These are phyloP conservation scores for Botrytis pseudocinerea DNA, from an alignment of 2,329 filamentous ascomycete species.

Conservation along the genomic window DNA sequence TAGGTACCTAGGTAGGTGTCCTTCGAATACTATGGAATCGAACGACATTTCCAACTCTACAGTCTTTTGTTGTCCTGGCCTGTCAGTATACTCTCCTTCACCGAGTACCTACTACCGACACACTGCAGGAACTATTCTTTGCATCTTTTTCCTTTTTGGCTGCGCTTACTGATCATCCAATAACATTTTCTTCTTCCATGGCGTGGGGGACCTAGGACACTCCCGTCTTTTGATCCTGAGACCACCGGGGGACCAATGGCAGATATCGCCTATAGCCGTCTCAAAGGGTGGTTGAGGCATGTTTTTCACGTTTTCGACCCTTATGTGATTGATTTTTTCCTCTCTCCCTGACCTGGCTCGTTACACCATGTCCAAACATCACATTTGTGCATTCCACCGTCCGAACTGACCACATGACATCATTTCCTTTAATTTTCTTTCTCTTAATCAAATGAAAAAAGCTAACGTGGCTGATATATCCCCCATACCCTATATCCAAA, in stretches of 20 bases:
- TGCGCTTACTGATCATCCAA: background rate
- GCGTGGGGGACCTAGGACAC: background rate
- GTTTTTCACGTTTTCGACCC: background rate
- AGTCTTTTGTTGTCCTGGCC: background rate
- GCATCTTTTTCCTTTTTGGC: background rate
- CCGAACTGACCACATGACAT: constrained; percentile 1
- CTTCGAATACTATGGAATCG: background rate
- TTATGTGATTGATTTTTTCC: background rate
- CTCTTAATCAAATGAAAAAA: background rate
- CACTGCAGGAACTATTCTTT: constrained; percentile 1
- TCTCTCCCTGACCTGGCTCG: background rate
- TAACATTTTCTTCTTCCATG: background rate
- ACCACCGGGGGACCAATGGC: background rate
- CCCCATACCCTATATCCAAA: constrained; percentile 6
- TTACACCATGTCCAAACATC: background rate
- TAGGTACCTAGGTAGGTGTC: too few species aligned
- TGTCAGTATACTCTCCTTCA: background rate
- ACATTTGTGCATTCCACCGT: background rate
- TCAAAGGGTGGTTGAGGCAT: background rate
- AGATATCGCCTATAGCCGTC: background rate
- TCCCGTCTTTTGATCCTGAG: background rate
- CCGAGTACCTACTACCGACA: background rate
- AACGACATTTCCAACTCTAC: background rate
- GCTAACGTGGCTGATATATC: constrained; percentile 1
- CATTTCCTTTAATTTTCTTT: background rate